Evolutionary conservation across 805 yeast species (phyloP).

Genomic region (Barnettozyma californica): DNA sequence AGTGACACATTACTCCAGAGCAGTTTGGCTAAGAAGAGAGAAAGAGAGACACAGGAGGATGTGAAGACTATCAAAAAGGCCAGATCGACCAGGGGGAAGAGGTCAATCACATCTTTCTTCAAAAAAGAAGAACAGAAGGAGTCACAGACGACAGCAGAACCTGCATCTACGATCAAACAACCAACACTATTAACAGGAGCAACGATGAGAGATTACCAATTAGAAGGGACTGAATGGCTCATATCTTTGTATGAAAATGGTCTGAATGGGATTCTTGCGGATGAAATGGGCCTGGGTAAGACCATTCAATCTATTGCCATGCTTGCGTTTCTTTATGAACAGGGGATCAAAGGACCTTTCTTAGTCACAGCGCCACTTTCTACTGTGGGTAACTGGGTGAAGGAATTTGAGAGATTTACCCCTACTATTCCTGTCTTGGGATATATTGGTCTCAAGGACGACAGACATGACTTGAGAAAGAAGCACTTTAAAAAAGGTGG

Average conservation of each 20-base stretch:
- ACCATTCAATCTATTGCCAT: constrained; percentile 85
- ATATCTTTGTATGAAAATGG: constrained; percentile 88
- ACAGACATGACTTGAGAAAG: constrained; percentile 43
- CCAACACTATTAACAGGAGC: constrained; percentile 55
- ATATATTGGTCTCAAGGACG: constrained; percentile 59
- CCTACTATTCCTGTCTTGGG: constrained; percentile 59
- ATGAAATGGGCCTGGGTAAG: constrained; percentile 97
- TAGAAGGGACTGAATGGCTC: constrained; percentile 90
- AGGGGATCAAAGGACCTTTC: constrained; percentile 75
- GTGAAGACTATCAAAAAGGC: constrained; percentile 18
- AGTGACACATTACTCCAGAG: constrained; percentile 67
- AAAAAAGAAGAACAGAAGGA: constrained; percentile 14
- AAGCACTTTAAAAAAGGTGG: constrained; percentile 16
- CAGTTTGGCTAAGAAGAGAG: constrained; percentile 31
- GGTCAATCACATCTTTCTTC: constrained; percentile 22
- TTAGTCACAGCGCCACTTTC: constrained; percentile 77
- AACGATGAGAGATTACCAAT: constrained; percentile 72
- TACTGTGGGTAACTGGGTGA: constrained; percentile 80
- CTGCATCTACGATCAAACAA: constrained; percentile 33
- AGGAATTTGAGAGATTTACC: constrained; percentile 67
- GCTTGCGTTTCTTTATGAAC: constrained; percentile 67
- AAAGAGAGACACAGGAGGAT: constrained; percentile 18
- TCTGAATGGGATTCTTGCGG: constrained; percentile 90
- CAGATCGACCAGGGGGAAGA: constrained; percentile 19
- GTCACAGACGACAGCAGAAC: constrained; percentile 20